Conservation (phyloP, 768 basidiomycete genomes). For the Crucibulum laeve region DNA sequence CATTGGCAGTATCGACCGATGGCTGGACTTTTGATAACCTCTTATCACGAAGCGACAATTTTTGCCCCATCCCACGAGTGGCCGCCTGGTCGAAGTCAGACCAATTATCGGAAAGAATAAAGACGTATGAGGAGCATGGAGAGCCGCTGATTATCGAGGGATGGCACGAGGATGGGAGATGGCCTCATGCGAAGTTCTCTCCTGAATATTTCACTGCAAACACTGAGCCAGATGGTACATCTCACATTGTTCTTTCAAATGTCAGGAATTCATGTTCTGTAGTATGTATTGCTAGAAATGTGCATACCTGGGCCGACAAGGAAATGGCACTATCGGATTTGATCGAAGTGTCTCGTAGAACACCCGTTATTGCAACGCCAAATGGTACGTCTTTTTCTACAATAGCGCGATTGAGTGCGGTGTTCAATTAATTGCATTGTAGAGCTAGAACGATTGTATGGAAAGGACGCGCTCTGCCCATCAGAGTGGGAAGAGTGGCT, state of each 20-base stretch:
- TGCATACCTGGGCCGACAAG: constrained; percentile 53
- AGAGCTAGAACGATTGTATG: constrained; percentile 67
- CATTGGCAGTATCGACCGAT: constrained; percentile 27
- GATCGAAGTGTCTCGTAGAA: constrained; percentile 36
- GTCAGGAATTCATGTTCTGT: constrained; percentile 2
- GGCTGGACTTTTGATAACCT: constrained; percentile 50
- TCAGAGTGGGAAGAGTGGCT: constrained; percentile 63
- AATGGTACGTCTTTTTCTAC: constrained; percentile 28
- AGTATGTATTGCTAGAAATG: constrained; percentile 64
- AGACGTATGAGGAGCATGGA: constrained; percentile 44
- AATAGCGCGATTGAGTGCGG: neutral
- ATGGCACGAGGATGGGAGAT: constrained; percentile 48
- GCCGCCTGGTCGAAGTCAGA: constrained; percentile 23
- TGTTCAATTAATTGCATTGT: neutral
- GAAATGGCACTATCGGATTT: constrained; percentile 50
- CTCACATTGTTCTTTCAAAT: neutral
- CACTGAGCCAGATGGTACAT: constrained; percentile 52
- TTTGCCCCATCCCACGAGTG: constrained; percentile 24
- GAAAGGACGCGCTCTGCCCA: constrained; percentile 76
- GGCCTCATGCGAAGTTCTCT: constrained; percentile 53
- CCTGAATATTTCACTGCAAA: constrained; percentile 45
- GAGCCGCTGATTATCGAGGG: constrained; percentile 61
- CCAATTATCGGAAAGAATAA: constrained; percentile 34
- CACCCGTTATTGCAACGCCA: constrained; percentile 25
- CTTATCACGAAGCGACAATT: constrained; percentile 32